phyloP scores from a whole-genome alignment of 257 asterid species.

The Cinchona pubescens region DNA sequence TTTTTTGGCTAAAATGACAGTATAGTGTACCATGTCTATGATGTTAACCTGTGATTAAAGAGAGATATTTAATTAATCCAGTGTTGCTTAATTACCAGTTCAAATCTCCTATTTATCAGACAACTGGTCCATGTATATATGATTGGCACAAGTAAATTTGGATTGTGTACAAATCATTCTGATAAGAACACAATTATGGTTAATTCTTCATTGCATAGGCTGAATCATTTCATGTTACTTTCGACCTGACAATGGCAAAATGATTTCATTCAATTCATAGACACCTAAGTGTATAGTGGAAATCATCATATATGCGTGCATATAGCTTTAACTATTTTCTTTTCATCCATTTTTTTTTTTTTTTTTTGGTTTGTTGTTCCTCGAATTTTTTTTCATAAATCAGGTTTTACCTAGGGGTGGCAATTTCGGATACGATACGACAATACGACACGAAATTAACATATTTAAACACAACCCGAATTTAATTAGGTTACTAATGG shows the following conservation, averaged over 20 bases:
- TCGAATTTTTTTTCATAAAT: background rate
- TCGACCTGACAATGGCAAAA: background rate
- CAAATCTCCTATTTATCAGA: background rate
- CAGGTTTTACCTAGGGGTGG: no score
- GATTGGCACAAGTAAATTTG: background rate
- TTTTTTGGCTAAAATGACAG: background rate
- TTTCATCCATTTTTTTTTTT: background rate
- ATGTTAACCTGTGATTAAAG: background rate
- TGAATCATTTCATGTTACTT: background rate
- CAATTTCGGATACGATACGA: no score
- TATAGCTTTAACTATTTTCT: background rate
- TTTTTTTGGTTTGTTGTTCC: background rate
- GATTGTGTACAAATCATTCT: background rate
- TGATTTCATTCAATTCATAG: background rate
- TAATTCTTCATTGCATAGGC: background rate
- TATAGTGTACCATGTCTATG: background rate
- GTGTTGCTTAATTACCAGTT: background rate
- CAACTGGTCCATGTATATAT: no score
- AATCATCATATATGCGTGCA: background rate
- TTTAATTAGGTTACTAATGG: no score
- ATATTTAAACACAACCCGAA: no score
- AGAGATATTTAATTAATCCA: background rate
- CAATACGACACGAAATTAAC: no score
- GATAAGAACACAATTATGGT: background rate
- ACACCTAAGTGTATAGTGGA: background rate